Base-by-base conservation (phyloP, 257 asterid genomes). In the Przewalskia tangutica region DNA sequence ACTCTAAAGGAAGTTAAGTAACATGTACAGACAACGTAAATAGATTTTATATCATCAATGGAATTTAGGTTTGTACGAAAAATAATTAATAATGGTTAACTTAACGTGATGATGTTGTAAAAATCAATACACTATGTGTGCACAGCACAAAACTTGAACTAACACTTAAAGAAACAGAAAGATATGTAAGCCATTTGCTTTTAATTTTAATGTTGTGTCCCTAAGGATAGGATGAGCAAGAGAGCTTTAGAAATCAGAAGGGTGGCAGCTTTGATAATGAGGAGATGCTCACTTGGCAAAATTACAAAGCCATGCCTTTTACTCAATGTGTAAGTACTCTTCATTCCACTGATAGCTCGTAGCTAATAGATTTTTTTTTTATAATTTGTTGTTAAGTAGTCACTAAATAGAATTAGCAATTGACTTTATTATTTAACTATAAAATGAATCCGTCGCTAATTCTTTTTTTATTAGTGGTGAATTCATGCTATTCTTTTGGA, bases 221-320 rank as follows among this genome's bases (percentile, higher is more conserved):
- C 17, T 8, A 84, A 88, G 86, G 65, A 85, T 56, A 94, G 98
- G 95, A 89, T 51, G 98, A 93, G 89, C 98, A 95, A 54, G 87
- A 89, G 83, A 88, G 86, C 85, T 82, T 93, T 77, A 89, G 85
- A 85, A 86, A 75, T 60, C 86, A 76, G 42, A 89, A 77, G 40
- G 89, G 86, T 40, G 81, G 77, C 79, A 82, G 62, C 79, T 50
- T 51, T 38, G 79, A 81, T 6, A 79, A 48, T 2, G 92, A 79
- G 68, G 91, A 82, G 83, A 91, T 90, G 91, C 95, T 93, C 54
- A 82, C 86, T 71, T 95, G 97, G 98, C 89, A 92, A 84, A 95
- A 93, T 81, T 95, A 93, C 84, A 95, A 95, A 85, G 89, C 93
- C 20, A 92, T 92, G 98, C 84, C 95, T 83, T 95, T 91, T 84